Evolutionary conservation across 116 monocot species (phyloP), one percentile per base, ranked within the genome.

Genomic region (Iris pallida): DNA sequence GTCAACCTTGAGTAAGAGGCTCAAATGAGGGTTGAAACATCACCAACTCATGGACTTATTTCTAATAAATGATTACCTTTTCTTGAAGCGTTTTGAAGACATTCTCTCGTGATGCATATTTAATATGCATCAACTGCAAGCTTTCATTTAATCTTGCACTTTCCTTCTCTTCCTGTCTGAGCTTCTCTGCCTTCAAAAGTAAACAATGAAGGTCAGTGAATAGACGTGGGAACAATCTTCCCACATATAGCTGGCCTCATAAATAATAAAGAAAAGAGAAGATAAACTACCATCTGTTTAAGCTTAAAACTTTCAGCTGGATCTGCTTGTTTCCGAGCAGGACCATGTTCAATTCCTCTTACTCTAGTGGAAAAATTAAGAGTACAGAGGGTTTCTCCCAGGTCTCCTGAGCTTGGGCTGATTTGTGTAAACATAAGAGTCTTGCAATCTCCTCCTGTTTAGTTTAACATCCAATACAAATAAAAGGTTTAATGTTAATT

Each of bases 391-490:
- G 96, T 92, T 73, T 96, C 96, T 40, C 92, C 96, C 47, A 85
- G 30, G 65, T 96, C 96, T 5, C 79, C 78, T 45, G 88, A 87
- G 58, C 92, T 85, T 47, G 96, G 92, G 52, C 96, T 96, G 57
- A 96, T 92, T 70, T 96, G 96, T 58, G 83, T 89, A 66, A 96
- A 81, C 96, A 96, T 96, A 4, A 96, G 77, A 17, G 96, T 89
- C 70, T 96, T 96, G 85, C 96, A 96, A 61, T 92, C 96, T 20
- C 96, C 92, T 49, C 95, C 95, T 96, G 73, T 73, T 71, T 48
- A 42, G 60, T 64, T 15, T 51, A 40, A 52, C 7, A 71, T 59
- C 41, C 30, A 12, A 6, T 1, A 43, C 2, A 45, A n/a, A n/a
- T n/a, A n/a, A 63, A 77, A 84, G 9, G 93, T 89, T 30, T 1